Evolutionary conservation across 805 yeast species (phyloP), one percentile per base, ranked within the genome.

Genomic region (Candida andamanensis): DNA sequence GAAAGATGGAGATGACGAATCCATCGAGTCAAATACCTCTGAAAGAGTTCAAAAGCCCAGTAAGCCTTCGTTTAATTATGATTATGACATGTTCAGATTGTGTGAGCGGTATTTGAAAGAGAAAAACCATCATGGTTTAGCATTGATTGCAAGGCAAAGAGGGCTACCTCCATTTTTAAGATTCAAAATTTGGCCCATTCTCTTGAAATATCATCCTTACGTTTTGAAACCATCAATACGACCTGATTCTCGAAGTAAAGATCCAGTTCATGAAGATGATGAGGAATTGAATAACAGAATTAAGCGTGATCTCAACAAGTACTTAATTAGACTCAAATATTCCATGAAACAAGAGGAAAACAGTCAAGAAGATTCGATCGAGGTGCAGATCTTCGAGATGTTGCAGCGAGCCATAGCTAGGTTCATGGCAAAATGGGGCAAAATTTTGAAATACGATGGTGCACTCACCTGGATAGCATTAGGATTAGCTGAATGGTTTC

Each of bases 381-480:
- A 33, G 17, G 9, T 77, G 46, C 65, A 63, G 35, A 65, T 78
- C n/a, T 66, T 80, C 29, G 67, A 68, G 15, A 59, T 66, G 1
- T 57, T 85, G 38, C 80, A 82, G 46, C 56, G 60, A 22, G 69
- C 95, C 5, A 72, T 87, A 11, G 48, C 67, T 26, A 69, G 70
- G 35, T 89, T 89, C 50, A 58, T 83, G 24, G 58, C 57, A 18
- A 85, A 85, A 59, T 87, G 95, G 95, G 89, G 92, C 5, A 65
- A 68, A 23, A 67, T 79, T 35, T 73, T 85, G 33, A 78, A 77
- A 44, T 89, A 89, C 52, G 92, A 85, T 54, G 69, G 80, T 26
- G 89, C 94, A 0, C 66, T 87, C 46, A 71, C 90, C 3, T 87
- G 95, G 95, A 74, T 85, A 13, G 96, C 95, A 0, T 58, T 85